Evolutionary conservation across 257 asterid genomes (phyloP), one percentile per base, ranked within the genome.

Genomic region (Petunia secreta): DNA sequence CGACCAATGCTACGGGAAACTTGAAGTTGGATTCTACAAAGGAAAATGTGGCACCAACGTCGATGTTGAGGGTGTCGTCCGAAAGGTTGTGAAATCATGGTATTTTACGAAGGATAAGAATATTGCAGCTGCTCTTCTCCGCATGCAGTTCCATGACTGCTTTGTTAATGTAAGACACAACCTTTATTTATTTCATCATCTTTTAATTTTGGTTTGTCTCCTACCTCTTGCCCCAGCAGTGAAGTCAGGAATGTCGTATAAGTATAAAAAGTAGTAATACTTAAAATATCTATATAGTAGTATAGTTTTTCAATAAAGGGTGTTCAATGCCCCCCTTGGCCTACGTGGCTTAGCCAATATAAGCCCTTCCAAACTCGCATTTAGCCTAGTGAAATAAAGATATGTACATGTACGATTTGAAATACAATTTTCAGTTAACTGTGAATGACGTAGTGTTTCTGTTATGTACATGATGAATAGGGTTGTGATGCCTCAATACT

Each of bases 81-180:
- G n/a, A 0, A 59, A 43, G 0, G 84, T 90, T 7, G 63, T 87
- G 0, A 6, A 2, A 39, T 59, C n/a, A 34, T 73, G 80, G 90
- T 79, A 11, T 75, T 0, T 0, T 71, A 5, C 0, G 4, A 87
- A 9, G 63, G 90, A 90, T 76, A 78, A 53, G 8, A 80, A 83
- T 81, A 82, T 89, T 59, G 63, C 86, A 0, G 86, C 94, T 44
- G 91, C 91, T 9, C 90, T 90, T 9, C 88, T 90, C 3, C 90
- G 94, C 75, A 75, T 90, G 92, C 94, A 90, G n/a, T 89, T 90
- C 43, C 94, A 90, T 13, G 92, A 90, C 25, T 90, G 94, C 78
- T 90, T 90, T 65, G 92, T 90, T 83, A 85, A 79, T 6, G 92
- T 90, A 77, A 84, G 91, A 82, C 10, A 14, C 53, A 63, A 36